Evolutionary conservation across 352 stramenopile species (phyloP), one percentile per base, ranked within the genome.

Genomic region (Globisporangium nagaii): DNA sequence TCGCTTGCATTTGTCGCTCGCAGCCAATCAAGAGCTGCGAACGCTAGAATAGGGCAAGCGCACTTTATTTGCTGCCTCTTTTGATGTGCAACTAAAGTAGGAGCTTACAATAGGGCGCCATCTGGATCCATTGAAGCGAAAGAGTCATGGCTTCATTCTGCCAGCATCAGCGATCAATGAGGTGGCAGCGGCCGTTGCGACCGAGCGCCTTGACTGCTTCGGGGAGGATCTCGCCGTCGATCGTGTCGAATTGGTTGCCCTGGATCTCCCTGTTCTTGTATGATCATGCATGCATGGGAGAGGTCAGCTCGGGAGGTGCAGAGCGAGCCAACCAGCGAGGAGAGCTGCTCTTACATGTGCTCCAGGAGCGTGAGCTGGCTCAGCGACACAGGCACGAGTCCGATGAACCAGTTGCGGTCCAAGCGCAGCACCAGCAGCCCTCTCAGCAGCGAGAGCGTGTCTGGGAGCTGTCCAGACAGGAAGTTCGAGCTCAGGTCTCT

Each of bases 401-500:
- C 76, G 1, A 71, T 36, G 39, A 90, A 73, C 30, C 67, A 63
- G 43, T 90, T 90, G 43, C 60, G 58, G 40, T 90, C 69, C 28
- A 90, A 68, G 12, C 70, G 72, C 25, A 90, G 65, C n/a, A 72
- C 62, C 2, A 64, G 63, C 9, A 90, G 50, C 0, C 46, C 36
- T n/a, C 27, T 42, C 4, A 90, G 55, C 17, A 40, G 35, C 0
- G 74, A 81, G 3, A 87, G 15, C 8, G 72, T 83, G 36, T 66
- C 47, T 12, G 79, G 79, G 13, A 88, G 62, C 4, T 66, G 30
- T 0, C 76, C 69, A 4, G 65, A 74, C 27, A 90, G 64, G 57
- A 83, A 90, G 46, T 90, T 90, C 17, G 63, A 84, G 62, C 79
- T 88, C 39, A 90, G 40, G 40, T 90, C 79, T 20, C 79, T 89